Percentiles rank a stretch among this genome's conserved stretches.
Conservation (phyloP, 352 stramenopile genomes). For the Phytophthora chlamydospora region DNA sequence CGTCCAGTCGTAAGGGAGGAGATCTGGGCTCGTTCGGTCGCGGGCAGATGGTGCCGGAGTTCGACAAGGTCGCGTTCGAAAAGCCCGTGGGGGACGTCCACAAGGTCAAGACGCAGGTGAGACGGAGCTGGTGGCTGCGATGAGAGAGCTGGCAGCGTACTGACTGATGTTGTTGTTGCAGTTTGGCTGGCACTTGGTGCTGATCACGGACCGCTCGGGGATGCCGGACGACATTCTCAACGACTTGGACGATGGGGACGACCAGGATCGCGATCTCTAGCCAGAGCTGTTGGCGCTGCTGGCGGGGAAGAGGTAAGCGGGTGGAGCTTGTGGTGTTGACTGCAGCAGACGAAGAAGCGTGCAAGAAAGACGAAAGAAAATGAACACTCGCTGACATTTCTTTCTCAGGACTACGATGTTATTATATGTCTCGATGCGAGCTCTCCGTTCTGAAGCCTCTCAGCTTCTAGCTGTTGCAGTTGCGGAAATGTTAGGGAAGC, state of each 20-base stretch:
- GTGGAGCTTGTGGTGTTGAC: not conserved
- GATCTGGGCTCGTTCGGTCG: conserved; percentile 72
- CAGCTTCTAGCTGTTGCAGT: too few species aligned
- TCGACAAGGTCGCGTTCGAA: conserved; percentile 83
- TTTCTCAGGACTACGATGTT: too few species aligned
- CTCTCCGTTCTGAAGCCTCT: too few species aligned
- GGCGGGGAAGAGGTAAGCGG: not conserved
- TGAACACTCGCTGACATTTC: too few species aligned
- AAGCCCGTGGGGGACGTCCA: conserved; percentile 63
- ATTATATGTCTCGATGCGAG: too few species aligned
- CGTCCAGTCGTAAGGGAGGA: conserved; percentile 62
- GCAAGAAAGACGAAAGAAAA: too few species aligned
- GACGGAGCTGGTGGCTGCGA: not conserved
- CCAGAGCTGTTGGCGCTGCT: not conserved
- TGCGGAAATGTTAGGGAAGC: too few species aligned
- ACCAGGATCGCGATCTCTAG: conserved; percentile 32
- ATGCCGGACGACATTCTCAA: conserved; percentile 38
- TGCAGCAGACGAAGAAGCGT: not conserved
- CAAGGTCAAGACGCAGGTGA: conserved; percentile 79
- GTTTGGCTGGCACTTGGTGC: conserved; percentile 87
- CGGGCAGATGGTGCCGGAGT: conserved; percentile 78
- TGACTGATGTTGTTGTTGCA: conserved; percentile 30
- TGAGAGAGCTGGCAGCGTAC: not conserved
- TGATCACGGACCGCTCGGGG: conserved; percentile 67
- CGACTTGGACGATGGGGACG: conserved; percentile 27